Percentiles rank a stretch among this genome's conserved stretches.
Evolutionary conservation across 2,329 filamentous ascomycete species (phyloP).

Genomic region (Nothophaeocryptopus gaeumannii): DNA sequence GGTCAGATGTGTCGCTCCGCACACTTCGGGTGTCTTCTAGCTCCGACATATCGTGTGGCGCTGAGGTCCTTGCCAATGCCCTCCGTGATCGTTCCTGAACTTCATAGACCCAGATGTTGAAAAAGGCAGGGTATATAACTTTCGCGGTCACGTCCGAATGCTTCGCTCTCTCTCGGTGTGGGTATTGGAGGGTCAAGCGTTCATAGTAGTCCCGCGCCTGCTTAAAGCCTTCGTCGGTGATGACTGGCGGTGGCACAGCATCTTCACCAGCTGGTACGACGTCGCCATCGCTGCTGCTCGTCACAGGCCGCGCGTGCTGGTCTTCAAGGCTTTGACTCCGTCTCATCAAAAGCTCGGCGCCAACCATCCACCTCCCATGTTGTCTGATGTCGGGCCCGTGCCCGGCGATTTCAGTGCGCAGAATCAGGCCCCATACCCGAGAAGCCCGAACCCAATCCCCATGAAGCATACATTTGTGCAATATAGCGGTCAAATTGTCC

Average conservation of each 20-base stretch:
- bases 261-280: background rate
- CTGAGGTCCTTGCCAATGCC: constrained; percentile 31
- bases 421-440: constrained; percentile 70
- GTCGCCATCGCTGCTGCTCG: constrained; percentile 5
- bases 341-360: constrained; percentile 77
- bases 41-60: constrained; percentile 5
- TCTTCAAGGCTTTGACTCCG: constrained; percentile 25
- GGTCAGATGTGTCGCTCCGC: constrained; percentile 5
- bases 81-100: constrained; percentile 59
- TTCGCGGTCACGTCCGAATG: constrained; percentile 58
- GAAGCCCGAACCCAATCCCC: constrained; percentile 70
- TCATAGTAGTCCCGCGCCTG: constrained; percentile 70
- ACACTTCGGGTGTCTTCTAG: background rate
- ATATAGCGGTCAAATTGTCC: constrained; percentile 63
- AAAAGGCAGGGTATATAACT: constrained; percentile 78
- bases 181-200: constrained; percentile 71
- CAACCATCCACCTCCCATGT: constrained; percentile 74
- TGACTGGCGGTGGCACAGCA: constrained; percentile 4
- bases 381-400: constrained; percentile 64
- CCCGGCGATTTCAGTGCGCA: constrained; percentile 60
- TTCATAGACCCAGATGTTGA: constrained; percentile 77
- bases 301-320: background rate
- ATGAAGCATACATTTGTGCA: constrained; percentile 69
- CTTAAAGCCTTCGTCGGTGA: constrained; percentile 49
- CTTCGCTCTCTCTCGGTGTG: constrained; percentile 62